Percentiles rank a stretch among this genome's conserved stretches.
Conservation (phyloP, 2,329 filamentous ascomycete species). For the Daldinia eschscholtzii region DNA sequence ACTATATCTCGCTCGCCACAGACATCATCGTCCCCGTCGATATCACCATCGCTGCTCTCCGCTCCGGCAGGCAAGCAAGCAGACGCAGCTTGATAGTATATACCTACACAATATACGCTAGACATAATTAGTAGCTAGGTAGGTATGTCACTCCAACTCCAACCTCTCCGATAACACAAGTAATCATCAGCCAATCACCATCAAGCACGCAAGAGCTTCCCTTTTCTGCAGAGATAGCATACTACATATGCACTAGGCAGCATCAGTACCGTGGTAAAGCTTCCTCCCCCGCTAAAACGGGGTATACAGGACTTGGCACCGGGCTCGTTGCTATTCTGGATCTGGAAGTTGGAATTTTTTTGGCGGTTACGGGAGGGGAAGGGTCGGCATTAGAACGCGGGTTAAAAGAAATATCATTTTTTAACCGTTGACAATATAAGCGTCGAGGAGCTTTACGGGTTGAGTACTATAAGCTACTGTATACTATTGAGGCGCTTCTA, state of each 20-base stretch:
- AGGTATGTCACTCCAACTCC: neutral
- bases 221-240: neutral
- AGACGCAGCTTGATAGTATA: neutral
- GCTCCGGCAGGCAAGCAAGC: slow-evolving; percentile 1
- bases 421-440: too few species aligned
- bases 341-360: slow-evolving; percentile 31
- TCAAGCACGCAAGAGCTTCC: slow-evolving; percentile 3
- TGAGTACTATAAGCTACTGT: neutral
- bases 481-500: neutral
- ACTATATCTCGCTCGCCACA: slow-evolving; percentile 15
- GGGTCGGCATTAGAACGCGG: neutral
- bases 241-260: neutral
- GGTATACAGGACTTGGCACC: slow-evolving; percentile 25
- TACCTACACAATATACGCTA: neutral
- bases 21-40: slow-evolving; percentile 28
- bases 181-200: slow-evolving; percentile 31
- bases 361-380: neutral
- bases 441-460: neutral
- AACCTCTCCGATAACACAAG: slow-evolving; percentile 18
- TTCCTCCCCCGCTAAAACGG: slow-evolving; percentile 4
- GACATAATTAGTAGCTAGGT: neutral
- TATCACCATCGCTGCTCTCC: slow-evolving; percentile 33
- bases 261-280: slow-evolving; percentile 1
- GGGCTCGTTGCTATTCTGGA: slow-evolving; percentile 20
- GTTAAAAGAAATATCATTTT: neutral